phyloP scores from a whole-genome alignment of 345 rosid species.

The Zanthoxylum bungeanum region DNA sequence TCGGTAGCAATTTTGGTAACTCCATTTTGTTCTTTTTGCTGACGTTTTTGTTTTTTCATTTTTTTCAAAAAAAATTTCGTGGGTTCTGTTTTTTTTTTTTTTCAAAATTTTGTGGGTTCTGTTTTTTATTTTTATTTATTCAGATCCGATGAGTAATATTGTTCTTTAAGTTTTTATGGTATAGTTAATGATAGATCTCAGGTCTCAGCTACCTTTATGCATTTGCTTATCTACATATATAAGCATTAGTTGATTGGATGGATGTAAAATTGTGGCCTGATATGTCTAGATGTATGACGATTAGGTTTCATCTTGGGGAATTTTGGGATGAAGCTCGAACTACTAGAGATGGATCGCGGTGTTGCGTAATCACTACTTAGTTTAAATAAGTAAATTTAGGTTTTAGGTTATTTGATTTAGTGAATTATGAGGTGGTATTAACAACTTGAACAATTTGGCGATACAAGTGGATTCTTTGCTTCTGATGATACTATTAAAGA shows the following conservation, averaged over 20 bases:
- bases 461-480: background rate
- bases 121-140: background rate
- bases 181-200: slow-evolving; percentile 21
- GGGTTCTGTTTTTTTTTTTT: background rate
- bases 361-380: background rate
- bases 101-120: background rate
- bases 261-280: background rate
- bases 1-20: slow-evolving; percentile 96
- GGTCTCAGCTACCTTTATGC: slow-evolving; percentile 8
- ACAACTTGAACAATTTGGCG: background rate
- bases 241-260: background rate
- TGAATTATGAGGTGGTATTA: background rate
- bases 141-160: slow-evolving; percentile 9
- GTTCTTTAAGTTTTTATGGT: slow-evolving; percentile 1
- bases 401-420: background rate
- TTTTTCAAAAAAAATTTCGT: background rate
- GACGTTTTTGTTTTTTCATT: background rate
- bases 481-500: background rate
- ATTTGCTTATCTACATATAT: background rate
- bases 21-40: slow-evolving; percentile 9
- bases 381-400: background rate
- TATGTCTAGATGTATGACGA: background rate
- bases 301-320: background rate
- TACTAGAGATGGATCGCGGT: background rate
- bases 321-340: background rate